phyloP scores from a whole-genome alignment of 177 flowering plant species.

The Vitis hybrid region DNA sequence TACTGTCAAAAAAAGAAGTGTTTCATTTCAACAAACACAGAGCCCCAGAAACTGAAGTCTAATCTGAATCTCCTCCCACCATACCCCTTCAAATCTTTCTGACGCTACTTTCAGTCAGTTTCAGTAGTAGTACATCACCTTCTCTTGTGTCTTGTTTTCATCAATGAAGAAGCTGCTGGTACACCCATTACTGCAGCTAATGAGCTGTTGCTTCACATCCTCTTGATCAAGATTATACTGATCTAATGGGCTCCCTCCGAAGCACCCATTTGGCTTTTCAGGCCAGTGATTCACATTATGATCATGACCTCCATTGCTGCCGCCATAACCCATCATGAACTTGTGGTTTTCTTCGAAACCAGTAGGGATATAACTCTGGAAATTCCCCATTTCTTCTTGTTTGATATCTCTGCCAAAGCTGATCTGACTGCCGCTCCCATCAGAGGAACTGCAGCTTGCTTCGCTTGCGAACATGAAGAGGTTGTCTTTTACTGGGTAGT shows the following conservation, averaged over 20 bases:
- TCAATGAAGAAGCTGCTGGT: conserved; percentile 26
- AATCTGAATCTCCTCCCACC: conserved; percentile 27
- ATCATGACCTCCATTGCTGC: background rate
- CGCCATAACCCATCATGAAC: conserved; percentile 19
- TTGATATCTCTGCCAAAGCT: conserved; percentile 34
- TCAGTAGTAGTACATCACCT: conserved; percentile 27
- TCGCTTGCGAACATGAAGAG: conserved; percentile 41
- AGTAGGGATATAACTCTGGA: conserved; percentile 24
- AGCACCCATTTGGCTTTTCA: conserved; percentile 29
- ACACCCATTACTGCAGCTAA: conserved; percentile 16
- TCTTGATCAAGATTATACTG: conserved; percentile 26
- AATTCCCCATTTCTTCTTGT: conserved; percentile 31
- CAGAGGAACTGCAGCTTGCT: conserved; percentile 57
- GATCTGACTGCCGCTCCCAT: conserved; percentile 48
- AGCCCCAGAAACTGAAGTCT: conserved; percentile 35
- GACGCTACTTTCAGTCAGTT: conserved; percentile 37
- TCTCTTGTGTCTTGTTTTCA: conserved; percentile 48
- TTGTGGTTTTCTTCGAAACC: conserved; percentile 31
- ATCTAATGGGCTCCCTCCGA: conserved; percentile 32
- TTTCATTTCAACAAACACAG: conserved; percentile 28
- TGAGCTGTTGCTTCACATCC: conserved; percentile 44
- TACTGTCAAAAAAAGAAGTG: conserved; percentile 38
- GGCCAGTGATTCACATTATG: conserved; percentile 10
- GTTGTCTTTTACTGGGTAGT: conserved; percentile 19
- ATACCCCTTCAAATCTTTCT: conserved; percentile 50